Evolutionary conservation across 2,329 filamentous ascomycete species (phyloP), one percentile per base, ranked within the genome.

Genomic region (Clarireedia hainanense): DNA sequence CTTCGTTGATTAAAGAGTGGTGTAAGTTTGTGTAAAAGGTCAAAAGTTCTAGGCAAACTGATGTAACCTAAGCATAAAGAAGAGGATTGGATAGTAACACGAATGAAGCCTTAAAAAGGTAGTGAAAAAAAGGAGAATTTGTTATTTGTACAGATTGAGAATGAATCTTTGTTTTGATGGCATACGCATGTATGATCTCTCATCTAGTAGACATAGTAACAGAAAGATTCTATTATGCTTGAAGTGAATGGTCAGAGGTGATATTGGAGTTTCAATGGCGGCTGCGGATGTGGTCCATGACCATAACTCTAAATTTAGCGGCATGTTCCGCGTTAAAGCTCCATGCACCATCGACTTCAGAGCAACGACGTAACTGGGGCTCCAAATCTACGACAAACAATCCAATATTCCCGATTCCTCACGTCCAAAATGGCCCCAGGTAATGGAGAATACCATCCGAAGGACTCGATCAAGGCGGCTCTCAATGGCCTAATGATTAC

Each of bases 381-480:
- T 3, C 30, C 23, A 49, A 26, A 23, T 36, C 24, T 36, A 6
- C 20, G 17, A 50, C 23, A 26, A 46, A 23, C 14, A 10, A 37
- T 15, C 30, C 34, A 4, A 42, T 5, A 42, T 26, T 24, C 7
- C 17, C 6, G 36, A 50, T 26, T 9, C 5, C 23, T 24, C 14
- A 4, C 37, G 42, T 43, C 20, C 72, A 73, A 67, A 64, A 81
- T 81, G 78, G 74, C 75, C 63, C 70, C 73, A 56, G 73, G 74
- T 64, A 75, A 80, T 58, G 71, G 74, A 58, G 62, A 69, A 60
- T 95, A 86, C 73, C 81, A 88, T 62, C 83, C 86, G 49, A 82
- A 85, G 72, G 88, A 95, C 79, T 84, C 89, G 63, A 73, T 95
- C 65, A 78, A 80, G 62, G 78, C 80, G 61, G 80, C 85, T 50